Base-by-base conservation (phyloP, 129 eudicot species). In the Pseudognaphalium luteoalbum region DNA sequence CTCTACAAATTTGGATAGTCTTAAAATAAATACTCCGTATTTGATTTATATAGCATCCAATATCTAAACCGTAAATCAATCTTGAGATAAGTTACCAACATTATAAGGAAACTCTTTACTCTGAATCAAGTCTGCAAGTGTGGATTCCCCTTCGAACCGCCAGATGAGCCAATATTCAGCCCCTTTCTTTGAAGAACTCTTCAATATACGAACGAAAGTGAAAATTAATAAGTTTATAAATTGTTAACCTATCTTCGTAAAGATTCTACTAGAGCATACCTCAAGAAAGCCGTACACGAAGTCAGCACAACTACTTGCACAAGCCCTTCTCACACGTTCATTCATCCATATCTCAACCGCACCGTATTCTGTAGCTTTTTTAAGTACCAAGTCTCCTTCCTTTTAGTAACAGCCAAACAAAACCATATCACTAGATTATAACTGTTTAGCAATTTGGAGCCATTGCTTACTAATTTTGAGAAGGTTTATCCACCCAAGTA, bases 261-360 rank as follows among this genome's bases (percentile, higher is more conserved):
- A 62, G 16, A n/a, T 7, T 56, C 66, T 68, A 75, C 22, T 37
- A 66, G 51, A 78, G 73, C 50, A 68, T 72, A 95, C 99, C 99
- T 95, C 99, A 75, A 77, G 89, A 78, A 95, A 95, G 39, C 99
- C 99, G 25, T 91, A 89, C 60, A 95, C 76, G 60, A 91, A 95
- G 81, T 95, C 97, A 47, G 99, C 99, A 84, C 99, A 95, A 73
- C 99, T 91, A 66, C 76, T 91, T 21, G 97, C 85, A 82, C 99
- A 95, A 57, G 99, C 99, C 82, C 99, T 84, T 51, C 99, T 83
- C 62, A 88, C 99, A 47, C 99, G 99, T 81, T 95, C 99, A 77
- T 95, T 95, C 99, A 95, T 95, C 99, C 99, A 91, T 71, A 95
- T 89, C 86, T 95, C 99, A 62, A 95, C 99, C 4, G 99, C 99